A percentile compares a stretch with the other conserved stretches of the same genome.
These are phyloP conservation scores for Annulohypoxylon truncatum DNA, from an alignment of 2,329 filamentous ascomycete genomes.

Conservation along the genomic window DNA sequence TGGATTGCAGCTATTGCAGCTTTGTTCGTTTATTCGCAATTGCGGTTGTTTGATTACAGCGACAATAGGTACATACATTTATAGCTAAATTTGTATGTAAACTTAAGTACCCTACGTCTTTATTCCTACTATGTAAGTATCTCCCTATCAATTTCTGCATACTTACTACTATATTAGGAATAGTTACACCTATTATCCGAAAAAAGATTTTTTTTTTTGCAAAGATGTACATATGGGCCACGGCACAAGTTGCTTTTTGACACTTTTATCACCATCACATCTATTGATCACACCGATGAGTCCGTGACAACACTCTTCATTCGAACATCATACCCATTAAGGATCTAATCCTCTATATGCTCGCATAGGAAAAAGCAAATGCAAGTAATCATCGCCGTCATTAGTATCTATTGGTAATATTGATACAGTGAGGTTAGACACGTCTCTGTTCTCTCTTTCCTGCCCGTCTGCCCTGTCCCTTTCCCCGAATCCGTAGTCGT, in stretches of 20 bases:
- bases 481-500: constrained; percentile 17
- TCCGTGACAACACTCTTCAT: neutral
- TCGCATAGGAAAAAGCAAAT: neutral
- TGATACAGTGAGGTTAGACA: neutral
- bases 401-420: constrained; percentile 19
- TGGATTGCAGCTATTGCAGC: too few species aligned
- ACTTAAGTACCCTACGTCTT: too few species aligned
- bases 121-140: too few species aligned
- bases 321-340: neutral
- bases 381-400: neutral
- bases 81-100: too few species aligned
- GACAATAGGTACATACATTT: too few species aligned
- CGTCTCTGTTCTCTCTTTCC: constrained; percentile 12
- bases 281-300: neutral
- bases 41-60: too few species aligned
- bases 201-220: too few species aligned
- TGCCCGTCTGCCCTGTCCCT: constrained; percentile 6
- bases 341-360: neutral
- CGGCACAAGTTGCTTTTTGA: neutral
- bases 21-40: too few species aligned
- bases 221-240: too few species aligned
- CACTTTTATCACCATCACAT: constrained; percentile 3
- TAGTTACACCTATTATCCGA: too few species aligned
- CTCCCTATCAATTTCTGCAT: too few species aligned
- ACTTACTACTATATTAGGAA: too few species aligned